Percentiles rank a stretch among this genome's conserved stretches.
Evolutionary conservation across 139 green algal genomes (phyloP).

Genomic region (Astrephomene gubernaculifera): DNA sequence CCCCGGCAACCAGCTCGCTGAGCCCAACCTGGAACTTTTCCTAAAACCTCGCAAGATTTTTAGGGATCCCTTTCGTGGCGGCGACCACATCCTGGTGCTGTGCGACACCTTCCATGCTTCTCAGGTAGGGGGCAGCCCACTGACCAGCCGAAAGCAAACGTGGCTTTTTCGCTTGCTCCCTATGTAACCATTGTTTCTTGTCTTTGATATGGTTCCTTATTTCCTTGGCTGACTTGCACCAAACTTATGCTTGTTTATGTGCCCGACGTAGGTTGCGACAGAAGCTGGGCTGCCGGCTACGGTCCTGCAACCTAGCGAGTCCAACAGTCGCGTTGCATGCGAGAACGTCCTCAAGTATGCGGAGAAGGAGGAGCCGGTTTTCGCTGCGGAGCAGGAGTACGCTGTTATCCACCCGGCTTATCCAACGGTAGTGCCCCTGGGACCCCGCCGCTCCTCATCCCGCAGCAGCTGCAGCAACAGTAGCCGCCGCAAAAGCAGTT

Average conservation of each 20-base stretch:
- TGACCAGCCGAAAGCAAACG: too few species aligned
- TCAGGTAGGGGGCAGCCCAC: too few species aligned
- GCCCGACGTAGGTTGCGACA: too few species aligned
- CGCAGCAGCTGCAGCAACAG: conserved; percentile 4
- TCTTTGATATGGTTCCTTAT: too few species aligned
- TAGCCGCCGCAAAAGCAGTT: neutral
- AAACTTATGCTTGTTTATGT: too few species aligned
- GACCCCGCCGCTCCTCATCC: neutral
- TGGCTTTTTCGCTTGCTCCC: too few species aligned
- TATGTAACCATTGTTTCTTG: too few species aligned
- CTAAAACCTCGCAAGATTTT: conserved; percentile 76
- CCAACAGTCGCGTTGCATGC: conserved; percentile 68
- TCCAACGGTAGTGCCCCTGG: conserved; percentile 8
- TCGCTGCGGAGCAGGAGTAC: conserved; percentile 82
- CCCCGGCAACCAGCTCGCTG: conserved; percentile 21
- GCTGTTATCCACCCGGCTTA: conserved; percentile 66
- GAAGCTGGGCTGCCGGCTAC: neutral
- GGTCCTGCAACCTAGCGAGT: conserved; percentile 54
- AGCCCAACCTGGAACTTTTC: conserved; percentile 54
- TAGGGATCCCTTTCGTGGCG: conserved; percentile 74
- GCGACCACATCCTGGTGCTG: conserved; percentile 80
- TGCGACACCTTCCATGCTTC: conserved; percentile 74
- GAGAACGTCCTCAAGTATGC: conserved; percentile 55
- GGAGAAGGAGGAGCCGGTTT: conserved; percentile 51
- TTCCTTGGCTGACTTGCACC: too few species aligned